These are phyloP conservation scores for Rhynchospora tenuis DNA, from an alignment of 176 grass and related monocot species.

Conservation along the genomic window DNA sequence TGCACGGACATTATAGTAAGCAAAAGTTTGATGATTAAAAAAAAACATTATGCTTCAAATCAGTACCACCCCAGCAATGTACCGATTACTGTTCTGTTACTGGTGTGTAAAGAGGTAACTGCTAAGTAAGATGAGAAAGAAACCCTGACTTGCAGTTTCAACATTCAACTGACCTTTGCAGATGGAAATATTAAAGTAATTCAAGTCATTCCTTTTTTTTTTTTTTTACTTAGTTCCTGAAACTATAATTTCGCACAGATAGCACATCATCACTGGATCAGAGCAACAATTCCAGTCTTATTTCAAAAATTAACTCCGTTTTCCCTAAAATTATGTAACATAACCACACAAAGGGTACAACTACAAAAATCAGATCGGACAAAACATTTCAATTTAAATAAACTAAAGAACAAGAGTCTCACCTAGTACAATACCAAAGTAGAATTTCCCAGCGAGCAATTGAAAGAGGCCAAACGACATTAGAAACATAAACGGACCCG, in stretches of 20 bases:
- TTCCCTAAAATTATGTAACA: background rate
- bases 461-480: conserved; percentile 91
- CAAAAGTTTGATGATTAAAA: background rate
- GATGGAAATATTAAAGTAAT: background rate
- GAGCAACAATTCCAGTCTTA: background rate
- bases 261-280: background rate
- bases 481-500: conserved; percentile 83
- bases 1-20: background rate
- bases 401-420: background rate
- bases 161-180: background rate
- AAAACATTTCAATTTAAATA: background rate
- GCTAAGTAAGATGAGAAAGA: background rate
- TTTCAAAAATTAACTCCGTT: background rate
- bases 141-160: background rate
- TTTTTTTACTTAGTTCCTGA: background rate
- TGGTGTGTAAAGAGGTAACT: background rate
- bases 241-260: background rate
- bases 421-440: conserved; percentile 76
- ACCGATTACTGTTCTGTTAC: background rate
- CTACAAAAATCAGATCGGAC: background rate
- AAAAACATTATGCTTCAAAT: background rate
- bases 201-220: no score
- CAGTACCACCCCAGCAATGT: background rate
- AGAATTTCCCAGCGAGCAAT: conserved; percentile 88
- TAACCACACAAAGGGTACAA: background rate